phyloP scores from a whole-genome alignment of 2,329 filamentous ascomycete species.

The Byssothecium circinans region DNA sequence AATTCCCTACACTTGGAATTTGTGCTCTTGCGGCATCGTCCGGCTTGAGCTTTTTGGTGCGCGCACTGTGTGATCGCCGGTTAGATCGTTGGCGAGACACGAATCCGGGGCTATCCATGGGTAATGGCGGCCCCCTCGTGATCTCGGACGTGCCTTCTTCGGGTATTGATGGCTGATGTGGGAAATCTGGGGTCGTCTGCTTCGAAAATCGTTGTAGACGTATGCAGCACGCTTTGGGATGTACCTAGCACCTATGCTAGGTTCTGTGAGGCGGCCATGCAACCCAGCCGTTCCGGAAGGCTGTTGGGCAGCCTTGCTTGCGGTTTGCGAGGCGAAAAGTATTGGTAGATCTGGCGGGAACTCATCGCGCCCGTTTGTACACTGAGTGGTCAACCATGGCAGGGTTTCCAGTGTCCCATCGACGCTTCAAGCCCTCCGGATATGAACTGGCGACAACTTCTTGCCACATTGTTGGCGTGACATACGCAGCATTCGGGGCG shows the following conservation, averaged over 20 bases:
- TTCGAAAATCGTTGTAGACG: background rate
- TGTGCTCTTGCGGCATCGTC: background rate
- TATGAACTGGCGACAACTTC: slow-evolving; percentile 50
- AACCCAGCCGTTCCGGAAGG: background rate
- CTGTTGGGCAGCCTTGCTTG: background rate
- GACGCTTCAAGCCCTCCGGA: slow-evolving; percentile 47
- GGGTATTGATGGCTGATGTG: background rate
- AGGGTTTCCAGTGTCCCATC: slow-evolving; percentile 47
- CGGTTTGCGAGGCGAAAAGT: background rate
- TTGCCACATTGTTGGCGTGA: slow-evolving; percentile 56
- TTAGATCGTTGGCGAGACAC: background rate
- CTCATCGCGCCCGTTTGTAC: slow-evolving; percentile 43
- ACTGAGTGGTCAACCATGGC: slow-evolving; percentile 42
- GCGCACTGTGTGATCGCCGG: background rate
- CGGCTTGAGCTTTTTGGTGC: background rate
- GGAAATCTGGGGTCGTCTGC: background rate
- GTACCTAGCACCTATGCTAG: background rate
- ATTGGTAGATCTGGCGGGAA: background rate
- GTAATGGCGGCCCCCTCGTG: background rate
- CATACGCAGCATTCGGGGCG: slow-evolving; percentile 38
- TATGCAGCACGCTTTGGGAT: background rate
- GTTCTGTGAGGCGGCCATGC: background rate
- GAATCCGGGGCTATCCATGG: background rate
- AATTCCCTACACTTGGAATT: background rate
- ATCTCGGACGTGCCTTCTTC: background rate